Evolutionary conservation across 1,284 basidiomycete genomes (phyloP).

Genomic region (Coniferiporia sulphurascens): DNA sequence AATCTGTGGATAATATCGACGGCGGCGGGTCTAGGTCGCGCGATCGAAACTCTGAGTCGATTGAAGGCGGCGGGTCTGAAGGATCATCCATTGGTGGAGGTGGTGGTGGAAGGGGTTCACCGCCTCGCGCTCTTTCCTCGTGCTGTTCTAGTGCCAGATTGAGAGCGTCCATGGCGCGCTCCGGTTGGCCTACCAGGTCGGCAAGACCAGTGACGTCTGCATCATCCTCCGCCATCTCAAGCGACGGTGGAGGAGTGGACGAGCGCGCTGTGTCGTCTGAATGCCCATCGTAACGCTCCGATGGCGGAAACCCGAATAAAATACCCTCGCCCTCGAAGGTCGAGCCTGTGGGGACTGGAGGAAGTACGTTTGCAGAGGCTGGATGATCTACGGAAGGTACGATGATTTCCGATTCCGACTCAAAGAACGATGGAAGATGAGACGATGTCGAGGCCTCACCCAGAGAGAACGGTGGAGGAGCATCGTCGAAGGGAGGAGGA

Average conservation of each 20-base stretch:
- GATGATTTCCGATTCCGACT: conserved; percentile 68
- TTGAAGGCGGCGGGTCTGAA: conserved; percentile 75
- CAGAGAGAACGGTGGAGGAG: conserved; percentile 64
- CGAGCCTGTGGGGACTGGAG: conserved; percentile 26
- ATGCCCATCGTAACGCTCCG: conserved; percentile 75
- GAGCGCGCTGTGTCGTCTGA: conserved; percentile 55
- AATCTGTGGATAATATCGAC: conserved; percentile 14
- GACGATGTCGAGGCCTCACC: conserved; percentile 55
- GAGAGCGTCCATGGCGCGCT: conserved; percentile 51
- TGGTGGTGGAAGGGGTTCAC: conserved; percentile 54
- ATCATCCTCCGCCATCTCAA: conserved; percentile 66
- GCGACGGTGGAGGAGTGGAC: conserved; percentile 57
- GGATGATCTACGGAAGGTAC: conserved; percentile 45
- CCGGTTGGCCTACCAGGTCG: conserved; percentile 46
- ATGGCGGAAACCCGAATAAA: conserved; percentile 62
- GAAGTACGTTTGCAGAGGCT: conserved; percentile 29
- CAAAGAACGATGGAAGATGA: conserved; percentile 66
- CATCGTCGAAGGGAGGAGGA: conserved; percentile 78
- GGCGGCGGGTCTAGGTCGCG: conserved; percentile 44
- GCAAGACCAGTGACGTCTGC: conserved; percentile 61
- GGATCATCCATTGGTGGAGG: conserved; percentile 83
- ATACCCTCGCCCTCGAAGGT: conserved; percentile 64
- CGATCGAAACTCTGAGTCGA: conserved; percentile 71
- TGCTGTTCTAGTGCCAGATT: conserved; percentile 53
- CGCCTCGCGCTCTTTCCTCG: conserved; percentile 25